A percentile compares a stretch with the other conserved stretches of the same genome.
These are phyloP conservation scores for Singerocomus inundabilis DNA, from an alignment of 1,284 basidiomycete species.

Conservation along the genomic window DNA sequence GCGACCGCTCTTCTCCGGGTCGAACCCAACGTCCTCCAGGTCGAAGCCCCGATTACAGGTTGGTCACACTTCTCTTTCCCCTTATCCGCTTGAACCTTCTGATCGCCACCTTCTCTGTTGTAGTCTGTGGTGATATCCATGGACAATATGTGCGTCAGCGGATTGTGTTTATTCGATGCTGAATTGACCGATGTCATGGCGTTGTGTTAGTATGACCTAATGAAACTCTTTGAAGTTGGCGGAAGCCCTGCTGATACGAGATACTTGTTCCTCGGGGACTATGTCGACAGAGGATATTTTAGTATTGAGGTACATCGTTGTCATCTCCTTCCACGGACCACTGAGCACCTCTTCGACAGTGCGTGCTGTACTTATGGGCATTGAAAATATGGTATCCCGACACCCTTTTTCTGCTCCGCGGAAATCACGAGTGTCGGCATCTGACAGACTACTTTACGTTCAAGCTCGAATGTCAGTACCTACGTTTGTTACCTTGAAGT, in stretches of 20 bases:
- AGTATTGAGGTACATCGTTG: conserved; percentile 71
- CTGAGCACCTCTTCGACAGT: conserved; percentile 48
- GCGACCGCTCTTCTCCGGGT: conserved; percentile 71
- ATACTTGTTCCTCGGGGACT: conserved; percentile 93
- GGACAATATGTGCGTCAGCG: conserved; percentile 75
- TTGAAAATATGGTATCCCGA: conserved; percentile 93
- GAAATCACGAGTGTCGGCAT: conserved; percentile 90
- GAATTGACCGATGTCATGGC: conserved; percentile 21
- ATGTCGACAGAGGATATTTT: conserved; percentile 93
- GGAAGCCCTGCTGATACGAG: conserved; percentile 91
- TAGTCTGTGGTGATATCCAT: conserved; percentile 82
- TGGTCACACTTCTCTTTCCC: not conserved
- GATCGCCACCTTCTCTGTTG: conserved; percentile 1
- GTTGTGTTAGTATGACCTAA: conserved; percentile 74
- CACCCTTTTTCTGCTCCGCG: conserved; percentile 85
- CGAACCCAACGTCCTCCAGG: conserved; percentile 85
- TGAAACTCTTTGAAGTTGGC: conserved; percentile 95
- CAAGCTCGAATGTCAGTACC: conserved; percentile 81
- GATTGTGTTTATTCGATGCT: not conserved
- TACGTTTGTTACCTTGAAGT: not conserved
- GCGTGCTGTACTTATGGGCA: conserved; percentile 86
- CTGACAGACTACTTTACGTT: conserved; percentile 89
- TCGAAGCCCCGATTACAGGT: conserved; percentile 95
- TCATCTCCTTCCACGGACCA: not conserved
- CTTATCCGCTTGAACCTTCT: not conserved